Conservation (phyloP, 1,284 basidiomycete genomes). For the Exsudoporus floridanus region DNA sequence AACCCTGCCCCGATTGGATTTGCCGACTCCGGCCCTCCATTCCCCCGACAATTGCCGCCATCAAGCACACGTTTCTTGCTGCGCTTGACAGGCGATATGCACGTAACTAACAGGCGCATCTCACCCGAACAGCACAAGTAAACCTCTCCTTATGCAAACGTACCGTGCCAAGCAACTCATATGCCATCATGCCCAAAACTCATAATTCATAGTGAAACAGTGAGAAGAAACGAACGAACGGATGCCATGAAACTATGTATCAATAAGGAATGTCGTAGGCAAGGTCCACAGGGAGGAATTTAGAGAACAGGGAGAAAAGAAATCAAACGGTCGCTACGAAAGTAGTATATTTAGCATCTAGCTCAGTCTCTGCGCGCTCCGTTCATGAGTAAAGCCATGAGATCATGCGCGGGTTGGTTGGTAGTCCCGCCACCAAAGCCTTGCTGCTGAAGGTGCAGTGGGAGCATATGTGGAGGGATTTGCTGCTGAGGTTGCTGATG, state of each 20-base stretch:
- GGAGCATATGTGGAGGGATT: constrained; percentile 56
- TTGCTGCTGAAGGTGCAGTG: constrained; percentile 64
- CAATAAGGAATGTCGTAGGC: constrained; percentile 35
- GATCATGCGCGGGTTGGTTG: constrained; percentile 62
- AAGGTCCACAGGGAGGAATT: constrained; percentile 23
- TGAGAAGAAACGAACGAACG: constrained; percentile 21
- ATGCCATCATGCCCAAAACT: constrained; percentile 16
- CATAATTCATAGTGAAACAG: constrained; percentile 35
- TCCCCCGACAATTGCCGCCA: constrained; percentile 23
- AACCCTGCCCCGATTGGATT: constrained; percentile 15
- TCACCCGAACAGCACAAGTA: constrained; percentile 9
- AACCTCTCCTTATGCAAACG: neutral
- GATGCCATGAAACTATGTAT: constrained; percentile 30
- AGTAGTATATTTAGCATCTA: constrained; percentile 20
- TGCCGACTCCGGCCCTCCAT: constrained; percentile 9
- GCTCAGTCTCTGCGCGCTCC: constrained; percentile 60
- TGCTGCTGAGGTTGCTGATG: constrained; percentile 44
- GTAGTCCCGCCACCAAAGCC: constrained; percentile 43
- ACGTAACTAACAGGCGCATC: constrained; percentile 12
- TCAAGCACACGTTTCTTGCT: constrained; percentile 5
- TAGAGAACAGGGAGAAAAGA: constrained; percentile 6
- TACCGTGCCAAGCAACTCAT: constrained; percentile 6
- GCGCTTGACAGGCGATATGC: constrained; percentile 7
- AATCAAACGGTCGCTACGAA: constrained; percentile 14
- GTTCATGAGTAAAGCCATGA: constrained; percentile 79